These are phyloP conservation scores for Pseudogymnoascus sp. DNA, from an alignment of 2,329 filamentous ascomycete species.

Conservation along the genomic window DNA sequence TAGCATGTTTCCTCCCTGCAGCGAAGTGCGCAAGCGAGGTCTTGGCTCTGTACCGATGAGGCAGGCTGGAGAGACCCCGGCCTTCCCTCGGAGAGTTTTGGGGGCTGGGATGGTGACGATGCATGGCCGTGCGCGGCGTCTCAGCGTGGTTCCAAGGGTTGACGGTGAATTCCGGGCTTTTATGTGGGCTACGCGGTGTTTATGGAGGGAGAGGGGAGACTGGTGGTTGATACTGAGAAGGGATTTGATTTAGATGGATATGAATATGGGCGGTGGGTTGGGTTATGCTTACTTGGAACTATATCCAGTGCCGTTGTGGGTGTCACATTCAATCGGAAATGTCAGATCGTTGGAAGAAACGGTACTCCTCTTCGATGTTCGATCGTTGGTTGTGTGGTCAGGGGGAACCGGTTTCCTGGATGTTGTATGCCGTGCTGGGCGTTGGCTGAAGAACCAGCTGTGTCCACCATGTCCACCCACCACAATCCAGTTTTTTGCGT, in stretches of 20 bases:
- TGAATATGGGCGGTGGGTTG: background rate
- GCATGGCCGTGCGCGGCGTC: background rate
- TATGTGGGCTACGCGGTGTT: background rate
- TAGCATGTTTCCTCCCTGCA: background rate
- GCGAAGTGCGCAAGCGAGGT: background rate
- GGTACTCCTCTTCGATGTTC: background rate
- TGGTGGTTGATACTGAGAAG: background rate
- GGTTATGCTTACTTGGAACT: background rate
- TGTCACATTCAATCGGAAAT: background rate
- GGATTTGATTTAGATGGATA: background rate
- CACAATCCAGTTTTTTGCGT: background rate
- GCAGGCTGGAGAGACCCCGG: background rate
- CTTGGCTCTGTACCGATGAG: background rate
- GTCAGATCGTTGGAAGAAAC: background rate
- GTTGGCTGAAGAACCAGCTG: background rate
- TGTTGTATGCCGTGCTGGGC: background rate
- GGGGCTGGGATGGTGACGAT: background rate
- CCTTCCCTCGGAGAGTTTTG: background rate
- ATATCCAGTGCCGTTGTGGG: background rate
- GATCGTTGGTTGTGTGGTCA: background rate
- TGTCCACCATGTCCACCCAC: background rate
- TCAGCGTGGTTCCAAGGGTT: background rate
- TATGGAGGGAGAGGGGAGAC: background rate
- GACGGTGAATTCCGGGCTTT: background rate
- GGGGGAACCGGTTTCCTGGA: background rate